Base-by-base conservation (phyloP, 768 basidiomycete species). In the Russula compacta region DNA sequence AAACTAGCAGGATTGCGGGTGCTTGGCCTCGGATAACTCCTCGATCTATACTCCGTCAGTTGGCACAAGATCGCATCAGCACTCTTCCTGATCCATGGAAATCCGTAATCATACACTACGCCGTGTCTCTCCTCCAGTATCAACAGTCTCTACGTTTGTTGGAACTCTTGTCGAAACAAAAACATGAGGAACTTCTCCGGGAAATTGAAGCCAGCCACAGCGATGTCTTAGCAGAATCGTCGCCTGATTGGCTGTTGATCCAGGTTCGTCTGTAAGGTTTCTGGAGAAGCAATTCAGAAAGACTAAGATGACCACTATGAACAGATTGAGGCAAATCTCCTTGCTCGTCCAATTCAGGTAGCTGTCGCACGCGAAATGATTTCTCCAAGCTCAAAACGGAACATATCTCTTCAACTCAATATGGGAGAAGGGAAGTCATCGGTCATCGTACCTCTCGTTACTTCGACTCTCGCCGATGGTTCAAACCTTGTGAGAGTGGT, bases 361-460 rank as follows among this genome's bases (percentile, higher is more conserved):
- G 53, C 68, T 0, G 68, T 82, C 9, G 78, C 80, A 1, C 54
- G 64, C 3, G 74, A 80, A 52, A 82, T 83, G 82, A 77, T 79
- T 21, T 55, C 66, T 0, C 81, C 82, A 0, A 60, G 57, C 1
- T 73, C 69, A 0, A 59, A 61, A 2, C n/a, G 63, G 8, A 83
- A 78, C 49, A 75, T 76, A 0, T 67, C 73, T 5, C 70, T 79
- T 35, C 81, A 83, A 46, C 75, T 83, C n/a, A 81, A 83, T 49
- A 83, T 83, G 81, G 81, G 82, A 2, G 81, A 83, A 56, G 82
- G 81, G 1, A 82, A 83, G 61, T 76, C 78, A 7, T 73, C 75
- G 6, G 79, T 80, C 4, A 83, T 83, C 17, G 73, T 82, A 3
- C 81, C 82, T 0, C 69, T 81, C 36, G 68, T 74, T 1, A 70